Evolutionary conservation across 2,329 filamentous ascomycete species (phyloP), one percentile per base, ranked within the genome.

Genomic region (Alternaria brassicicola): DNA sequence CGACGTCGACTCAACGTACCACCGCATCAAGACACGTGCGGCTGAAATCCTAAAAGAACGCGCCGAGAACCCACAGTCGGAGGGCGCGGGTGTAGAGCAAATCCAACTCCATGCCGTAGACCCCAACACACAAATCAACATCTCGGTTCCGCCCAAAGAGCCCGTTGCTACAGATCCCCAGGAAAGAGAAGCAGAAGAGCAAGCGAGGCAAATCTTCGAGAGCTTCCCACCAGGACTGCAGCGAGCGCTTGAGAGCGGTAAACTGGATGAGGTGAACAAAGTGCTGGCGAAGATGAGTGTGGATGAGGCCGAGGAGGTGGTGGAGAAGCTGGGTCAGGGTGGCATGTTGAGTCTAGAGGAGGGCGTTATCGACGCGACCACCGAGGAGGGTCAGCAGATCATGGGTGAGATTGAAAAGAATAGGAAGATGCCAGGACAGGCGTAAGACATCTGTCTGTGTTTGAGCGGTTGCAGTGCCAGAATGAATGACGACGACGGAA

Each of bases 61-160:
- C n/a, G 75, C 71, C 2, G 70, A 76, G 45, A 77, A 83, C 42
- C 83, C 80, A 6, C 82, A 82, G 19, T 81, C 81, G 7, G 79
- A 79, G 2, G 55, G 55, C 25, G 86, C 84, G 23, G 92, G 89
- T 19, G 90, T 96, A 9, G 95, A 99, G 81, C 94, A 97, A 78
- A 99, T 99, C 67, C 96, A 99, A 79, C 85, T 99, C 45, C 95
- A 99, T 75, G 94, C 95, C 13, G 93, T 99, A 10, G 93, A 97
- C 76, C 94, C 94, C 0, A 90, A 90, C 46, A 97, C 94, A 3
- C 89, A 91, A 61, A 97, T 99, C 76, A 91, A 91, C 74, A 97
- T 98, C 77, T 86, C 81, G 53, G 89, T 96, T 36, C 94, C 95
- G 12, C 83, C 89, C 0, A 82, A 83, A 36, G 83, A 86, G 7